These are phyloP conservation scores for Camelina hispida DNA, from an alignment of 345 rosid species.

Conservation along the genomic window DNA sequence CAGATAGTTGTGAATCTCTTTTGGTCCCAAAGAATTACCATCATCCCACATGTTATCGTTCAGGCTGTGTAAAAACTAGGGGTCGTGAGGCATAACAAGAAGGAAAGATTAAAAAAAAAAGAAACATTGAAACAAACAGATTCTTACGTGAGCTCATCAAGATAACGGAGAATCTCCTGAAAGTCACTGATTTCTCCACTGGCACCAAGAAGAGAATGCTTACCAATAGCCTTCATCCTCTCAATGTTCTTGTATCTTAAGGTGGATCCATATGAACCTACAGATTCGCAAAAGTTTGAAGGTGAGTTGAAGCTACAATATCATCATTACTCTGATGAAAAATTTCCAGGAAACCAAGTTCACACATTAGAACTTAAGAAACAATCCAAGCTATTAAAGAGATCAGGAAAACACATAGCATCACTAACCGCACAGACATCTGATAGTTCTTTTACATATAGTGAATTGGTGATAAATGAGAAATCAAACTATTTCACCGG, in stretches of 20 bases:
- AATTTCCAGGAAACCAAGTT: not conserved
- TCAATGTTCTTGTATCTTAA: conserved; percentile 90
- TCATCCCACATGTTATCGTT: conserved; percentile 99
- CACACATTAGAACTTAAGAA: not conserved
- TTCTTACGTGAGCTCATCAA: conserved; percentile 90
- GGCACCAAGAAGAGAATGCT: conserved; percentile 96
- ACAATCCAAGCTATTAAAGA: not conserved
- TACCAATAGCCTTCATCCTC: conserved; percentile 83
- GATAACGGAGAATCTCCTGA: conserved; percentile 85
- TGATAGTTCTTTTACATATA: not conserved
- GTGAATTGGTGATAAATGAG: not conserved
- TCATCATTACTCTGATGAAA: not conserved
- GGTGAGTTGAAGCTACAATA: not conserved
- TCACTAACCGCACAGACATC: not conserved
- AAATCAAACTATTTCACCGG: not conserved
- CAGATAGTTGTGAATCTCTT: conserved; percentile 95
- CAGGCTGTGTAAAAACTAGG: conserved; percentile 57
- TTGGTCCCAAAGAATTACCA: conserved; percentile 97
- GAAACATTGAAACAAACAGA: not conserved
- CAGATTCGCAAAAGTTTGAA: conserved; percentile 4
- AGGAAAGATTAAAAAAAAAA: not conserved
- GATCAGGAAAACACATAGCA: not conserved
- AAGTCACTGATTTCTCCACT: conserved; percentile 98
- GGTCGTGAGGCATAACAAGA: conserved; percentile 26
- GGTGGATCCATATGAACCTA: conserved; percentile 98